A percentile compares a stretch with the other conserved stretches of the same genome.
These are phyloP conservation scores for Monascus purpureus DNA, from an alignment of 495 filamentous ascomycete species.

Conservation along the genomic window DNA sequence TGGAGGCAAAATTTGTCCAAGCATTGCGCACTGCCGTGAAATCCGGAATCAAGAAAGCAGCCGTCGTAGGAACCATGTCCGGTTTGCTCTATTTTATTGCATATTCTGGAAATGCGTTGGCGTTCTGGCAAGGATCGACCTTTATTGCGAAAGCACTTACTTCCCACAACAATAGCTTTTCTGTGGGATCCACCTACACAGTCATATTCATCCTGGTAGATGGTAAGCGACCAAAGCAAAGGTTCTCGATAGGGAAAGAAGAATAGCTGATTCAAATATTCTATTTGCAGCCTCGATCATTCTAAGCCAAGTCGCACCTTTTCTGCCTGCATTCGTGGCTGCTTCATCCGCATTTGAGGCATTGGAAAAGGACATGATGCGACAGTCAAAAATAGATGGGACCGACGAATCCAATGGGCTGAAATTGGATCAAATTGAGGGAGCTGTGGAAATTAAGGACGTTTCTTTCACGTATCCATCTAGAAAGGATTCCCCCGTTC, in stretches of 20 bases:
- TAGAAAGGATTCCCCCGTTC: slow-evolving; percentile 41
- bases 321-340: slow-evolving; percentile 43
- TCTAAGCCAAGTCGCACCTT: slow-evolving; percentile 49
- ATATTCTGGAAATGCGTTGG: slow-evolving; percentile 48
- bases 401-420: slow-evolving; percentile 18
- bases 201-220: slow-evolving; percentile 55
- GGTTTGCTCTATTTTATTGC: slow-evolving; percentile 55
- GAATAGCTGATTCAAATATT: slow-evolving; percentile 4
- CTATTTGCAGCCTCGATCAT: slow-evolving; percentile 38
- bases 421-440: slow-evolving; percentile 20
- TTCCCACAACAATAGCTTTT: slow-evolving; percentile 14
- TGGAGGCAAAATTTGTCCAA: slow-evolving; percentile 40
- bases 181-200: slow-evolving; percentile 47
- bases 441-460: slow-evolving; percentile 35
- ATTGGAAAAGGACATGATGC: slow-evolving; percentile 37
- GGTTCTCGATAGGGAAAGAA: background rate
- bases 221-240: slow-evolving; percentile 20
- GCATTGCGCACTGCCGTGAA: slow-evolving; percentile 31
- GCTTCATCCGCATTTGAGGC: slow-evolving; percentile 40
- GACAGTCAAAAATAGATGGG: slow-evolving; percentile 34
- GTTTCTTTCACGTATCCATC: slow-evolving; percentile 51
- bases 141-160: slow-evolving; percentile 35
- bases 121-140: slow-evolving; percentile 51
- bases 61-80: slow-evolving; percentile 44
- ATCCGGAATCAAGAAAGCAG: slow-evolving; percentile 43